These are phyloP conservation scores for Nemania sp. DNA, from an alignment of 2,329 filamentous ascomycete species.

Conservation along the genomic window DNA sequence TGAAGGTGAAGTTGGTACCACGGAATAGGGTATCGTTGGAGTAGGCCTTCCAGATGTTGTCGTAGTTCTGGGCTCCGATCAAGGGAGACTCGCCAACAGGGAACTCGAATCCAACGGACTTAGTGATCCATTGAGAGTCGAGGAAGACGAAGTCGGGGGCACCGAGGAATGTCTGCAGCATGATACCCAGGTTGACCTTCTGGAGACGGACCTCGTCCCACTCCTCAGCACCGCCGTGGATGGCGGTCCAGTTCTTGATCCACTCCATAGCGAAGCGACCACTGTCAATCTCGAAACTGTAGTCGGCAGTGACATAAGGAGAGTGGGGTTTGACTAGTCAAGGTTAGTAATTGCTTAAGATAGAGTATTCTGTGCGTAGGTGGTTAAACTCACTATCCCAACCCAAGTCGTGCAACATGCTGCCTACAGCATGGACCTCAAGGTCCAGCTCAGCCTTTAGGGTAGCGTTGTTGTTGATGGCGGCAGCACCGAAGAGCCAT, in stretches of 20 bases:
- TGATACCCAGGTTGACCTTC: constrained; percentile 36
- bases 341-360: constrained; percentile 5
- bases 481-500: constrained; percentile 35
- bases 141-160: constrained; percentile 29
- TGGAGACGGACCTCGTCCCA: constrained; percentile 38
- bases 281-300: constrained; percentile 34
- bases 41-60: constrained; percentile 33
- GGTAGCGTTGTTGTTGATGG: constrained; percentile 36
- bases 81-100: constrained; percentile 25
- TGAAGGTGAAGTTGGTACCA: constrained; percentile 36
- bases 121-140: constrained; percentile 33
- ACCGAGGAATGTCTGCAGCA: constrained; percentile 36
- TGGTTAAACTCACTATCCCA: constrained; percentile 35
- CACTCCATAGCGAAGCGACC: constrained; percentile 38
- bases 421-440: constrained; percentile 32
- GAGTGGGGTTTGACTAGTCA: constrained; percentile 34
- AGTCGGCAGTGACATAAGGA: constrained; percentile 24
- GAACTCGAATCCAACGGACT: constrained; percentile 37
- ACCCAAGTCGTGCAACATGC: constrained; percentile 33
- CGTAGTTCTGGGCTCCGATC: constrained; percentile 31
- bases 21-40: constrained; percentile 37
- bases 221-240: constrained; percentile 19
- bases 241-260: constrained; percentile 37
- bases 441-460: constrained; percentile 36
- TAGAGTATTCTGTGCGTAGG: not conserved